These are phyloP conservation scores for Leccinum colubrinum DNA, from an alignment of 1,284 basidiomycete genomes.

Conservation along the genomic window DNA sequence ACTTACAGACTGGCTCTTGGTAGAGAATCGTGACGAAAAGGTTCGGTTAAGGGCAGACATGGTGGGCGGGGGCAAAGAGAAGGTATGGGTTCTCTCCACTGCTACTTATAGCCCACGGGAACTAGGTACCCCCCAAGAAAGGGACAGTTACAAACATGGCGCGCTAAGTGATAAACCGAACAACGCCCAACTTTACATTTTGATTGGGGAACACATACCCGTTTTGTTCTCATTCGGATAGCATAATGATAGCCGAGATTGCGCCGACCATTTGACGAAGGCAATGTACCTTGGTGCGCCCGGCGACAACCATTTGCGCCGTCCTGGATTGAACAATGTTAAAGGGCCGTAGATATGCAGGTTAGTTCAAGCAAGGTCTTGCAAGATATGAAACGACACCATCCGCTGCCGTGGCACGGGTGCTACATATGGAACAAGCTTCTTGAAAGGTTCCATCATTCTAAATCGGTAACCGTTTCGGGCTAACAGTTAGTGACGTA, in stretches of 20 bases:
- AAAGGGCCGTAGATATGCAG: background rate
- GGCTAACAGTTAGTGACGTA: background rate
- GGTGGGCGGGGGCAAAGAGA: constrained; percentile 6
- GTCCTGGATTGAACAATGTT: background rate
- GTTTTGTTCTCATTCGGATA: background rate
- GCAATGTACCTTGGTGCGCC: background rate
- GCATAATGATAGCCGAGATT: constrained; percentile 7
- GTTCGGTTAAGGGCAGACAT: constrained; percentile 31
- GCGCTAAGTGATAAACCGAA: constrained; percentile 22
- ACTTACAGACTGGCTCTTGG: constrained; percentile 28
- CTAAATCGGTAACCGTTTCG: background rate
- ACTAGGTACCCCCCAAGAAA: constrained; percentile 20
- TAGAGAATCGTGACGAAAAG: constrained; percentile 31
- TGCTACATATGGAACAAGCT: background rate
- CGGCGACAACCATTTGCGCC: background rate
- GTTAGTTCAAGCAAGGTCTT: background rate
- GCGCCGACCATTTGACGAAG: background rate
- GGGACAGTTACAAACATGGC: constrained; percentile 10
- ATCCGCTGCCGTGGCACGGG: no score
- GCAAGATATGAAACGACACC: background rate
- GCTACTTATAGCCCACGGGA: constrained; percentile 27
- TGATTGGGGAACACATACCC: background rate
- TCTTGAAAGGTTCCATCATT: background rate
- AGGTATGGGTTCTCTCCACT: background rate
- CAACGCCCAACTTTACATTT: constrained; percentile 10